Evolutionary conservation across 305 asterid species (phyloP).

Genomic region (Euphrasia arctica): DNA sequence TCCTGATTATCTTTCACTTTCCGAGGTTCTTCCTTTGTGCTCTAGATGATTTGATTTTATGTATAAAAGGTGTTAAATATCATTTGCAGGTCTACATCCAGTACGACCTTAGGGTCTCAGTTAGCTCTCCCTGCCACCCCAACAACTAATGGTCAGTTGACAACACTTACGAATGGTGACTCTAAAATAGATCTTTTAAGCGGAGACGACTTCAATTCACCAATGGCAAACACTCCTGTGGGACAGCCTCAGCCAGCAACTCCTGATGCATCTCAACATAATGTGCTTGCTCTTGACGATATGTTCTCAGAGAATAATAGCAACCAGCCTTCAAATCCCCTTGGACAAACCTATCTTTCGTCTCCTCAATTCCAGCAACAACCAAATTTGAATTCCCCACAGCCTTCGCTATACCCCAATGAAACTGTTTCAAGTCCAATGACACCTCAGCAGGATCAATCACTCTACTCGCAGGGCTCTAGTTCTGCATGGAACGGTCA

Average conservation of each 20-base stretch:
- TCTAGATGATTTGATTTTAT: constrained; percentile 11
- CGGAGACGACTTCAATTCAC: constrained; percentile 69
- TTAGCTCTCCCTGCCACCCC: constrained; percentile 53
- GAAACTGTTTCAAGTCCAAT: constrained; percentile 53
- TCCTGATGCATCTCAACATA: constrained; percentile 50
- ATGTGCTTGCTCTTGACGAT: constrained; percentile 71
- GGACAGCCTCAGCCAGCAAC: constrained; percentile 47
- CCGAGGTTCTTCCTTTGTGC: constrained; percentile 14
- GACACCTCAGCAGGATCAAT: constrained; percentile 51
- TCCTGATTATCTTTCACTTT: constrained; percentile 19
- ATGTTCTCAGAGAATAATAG: constrained; percentile 40
- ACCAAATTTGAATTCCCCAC: constrained; percentile 44
- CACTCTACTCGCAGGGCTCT: constrained; percentile 52
- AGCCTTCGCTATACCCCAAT: constrained; percentile 49
- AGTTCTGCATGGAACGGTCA: constrained; percentile 66
- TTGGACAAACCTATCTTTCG: constrained; percentile 43
- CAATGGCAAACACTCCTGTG: constrained; percentile 31
- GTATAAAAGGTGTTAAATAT: not conserved
- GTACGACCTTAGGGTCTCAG: constrained; percentile 43
- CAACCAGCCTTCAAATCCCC: constrained; percentile 32
- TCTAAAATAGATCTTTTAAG: constrained; percentile 69
- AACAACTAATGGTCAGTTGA: constrained; percentile 38
- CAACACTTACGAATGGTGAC: constrained; percentile 40
- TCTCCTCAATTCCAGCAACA: constrained; percentile 52
- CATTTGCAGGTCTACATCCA: constrained; percentile 50